Percentiles rank a stretch among this genome's conserved stretches.
Evolutionary conservation across 2,329 filamentous ascomycete genomes (phyloP).

Genomic region (Stemphylium vesicarium): DNA sequence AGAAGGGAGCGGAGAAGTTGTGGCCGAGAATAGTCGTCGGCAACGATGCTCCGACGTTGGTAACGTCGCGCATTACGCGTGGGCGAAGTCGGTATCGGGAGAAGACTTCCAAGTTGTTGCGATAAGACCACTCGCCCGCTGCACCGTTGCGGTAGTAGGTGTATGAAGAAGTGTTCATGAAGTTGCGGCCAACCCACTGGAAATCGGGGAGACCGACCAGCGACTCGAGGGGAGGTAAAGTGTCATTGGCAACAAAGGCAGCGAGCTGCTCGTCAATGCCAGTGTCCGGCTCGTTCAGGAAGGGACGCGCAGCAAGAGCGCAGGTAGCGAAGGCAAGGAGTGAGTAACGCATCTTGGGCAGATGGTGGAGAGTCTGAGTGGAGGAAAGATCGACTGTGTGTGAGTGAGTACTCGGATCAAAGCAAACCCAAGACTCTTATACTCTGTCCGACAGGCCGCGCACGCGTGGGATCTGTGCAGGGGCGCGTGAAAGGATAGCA

Average conservation of each 20-base stretch:
- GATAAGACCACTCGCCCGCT: conserved; percentile 62
- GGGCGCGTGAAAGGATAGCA: neutral
- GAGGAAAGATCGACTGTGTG: conserved; percentile 2
- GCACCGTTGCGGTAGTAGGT: conserved; percentile 66
- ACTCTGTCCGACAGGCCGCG: neutral
- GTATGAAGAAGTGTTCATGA: conserved; percentile 57
- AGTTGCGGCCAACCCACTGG: conserved; percentile 59
- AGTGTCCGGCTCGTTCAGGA: conserved; percentile 46
- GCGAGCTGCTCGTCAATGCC: conserved; percentile 39
- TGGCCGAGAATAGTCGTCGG: conserved; percentile 60
- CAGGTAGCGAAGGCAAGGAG: conserved; percentile 28
- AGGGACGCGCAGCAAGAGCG: conserved; percentile 43
- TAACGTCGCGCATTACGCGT: conserved; percentile 59
- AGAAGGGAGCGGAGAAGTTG: conserved; percentile 63
- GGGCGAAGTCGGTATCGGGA: conserved; percentile 58
- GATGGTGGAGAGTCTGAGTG: conserved; percentile 2
- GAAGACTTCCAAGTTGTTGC: conserved; percentile 64
- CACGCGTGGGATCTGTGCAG: conserved; percentile 1
- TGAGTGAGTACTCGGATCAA: neutral
- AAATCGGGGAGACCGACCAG: conserved; percentile 62
- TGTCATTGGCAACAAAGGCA: conserved; percentile 31
- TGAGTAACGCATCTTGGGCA: conserved; percentile 32
- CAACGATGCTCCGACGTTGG: conserved; percentile 43
- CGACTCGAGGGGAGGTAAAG: conserved; percentile 52
- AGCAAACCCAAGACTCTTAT: conserved; percentile 13